These are phyloP conservation scores for Ganoderma leucocontextum DNA, from an alignment of 1,284 basidiomycete species.

Conservation along the genomic window DNA sequence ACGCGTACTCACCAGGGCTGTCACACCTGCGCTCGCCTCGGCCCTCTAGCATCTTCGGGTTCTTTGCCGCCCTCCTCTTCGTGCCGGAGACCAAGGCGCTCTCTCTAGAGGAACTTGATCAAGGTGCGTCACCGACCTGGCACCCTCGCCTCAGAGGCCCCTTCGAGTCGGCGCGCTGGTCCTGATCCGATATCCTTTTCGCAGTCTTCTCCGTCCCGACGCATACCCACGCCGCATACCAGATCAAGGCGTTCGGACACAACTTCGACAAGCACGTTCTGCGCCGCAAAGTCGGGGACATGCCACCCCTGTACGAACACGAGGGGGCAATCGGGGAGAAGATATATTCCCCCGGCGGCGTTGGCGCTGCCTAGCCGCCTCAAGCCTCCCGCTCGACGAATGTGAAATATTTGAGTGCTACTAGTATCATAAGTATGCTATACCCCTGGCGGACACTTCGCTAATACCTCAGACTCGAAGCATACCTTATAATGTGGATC, in stretches of 20 bases:
- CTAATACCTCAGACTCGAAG: background rate
- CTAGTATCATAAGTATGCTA: no score
- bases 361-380: background rate
- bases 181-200: background rate
- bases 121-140: constrained; percentile 15
- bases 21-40: background rate
- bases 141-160: no score
- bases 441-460: background rate
- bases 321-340: constrained; percentile 13
- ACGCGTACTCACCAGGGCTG: background rate
- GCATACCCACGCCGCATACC: constrained; percentile 63
- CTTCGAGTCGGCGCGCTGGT: no score
- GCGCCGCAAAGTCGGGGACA: constrained; percentile 47
- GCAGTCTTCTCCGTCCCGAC: constrained; percentile 75
- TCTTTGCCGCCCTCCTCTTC: constrained; percentile 63
- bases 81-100: constrained; percentile 81
- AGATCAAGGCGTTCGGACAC: constrained; percentile 58
- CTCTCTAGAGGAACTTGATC: constrained; percentile 73
- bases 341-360: background rate
- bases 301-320: constrained; percentile 48
- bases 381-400: no score
- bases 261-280: constrained; percentile 60
- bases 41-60: constrained; percentile 46
- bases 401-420: no score
- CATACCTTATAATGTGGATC: background rate